Percentiles rank a stretch among this genome's conserved stretches.
Evolutionary conservation across 345 rosid genomes (phyloP).

Genomic region (Camelina laxa): DNA sequence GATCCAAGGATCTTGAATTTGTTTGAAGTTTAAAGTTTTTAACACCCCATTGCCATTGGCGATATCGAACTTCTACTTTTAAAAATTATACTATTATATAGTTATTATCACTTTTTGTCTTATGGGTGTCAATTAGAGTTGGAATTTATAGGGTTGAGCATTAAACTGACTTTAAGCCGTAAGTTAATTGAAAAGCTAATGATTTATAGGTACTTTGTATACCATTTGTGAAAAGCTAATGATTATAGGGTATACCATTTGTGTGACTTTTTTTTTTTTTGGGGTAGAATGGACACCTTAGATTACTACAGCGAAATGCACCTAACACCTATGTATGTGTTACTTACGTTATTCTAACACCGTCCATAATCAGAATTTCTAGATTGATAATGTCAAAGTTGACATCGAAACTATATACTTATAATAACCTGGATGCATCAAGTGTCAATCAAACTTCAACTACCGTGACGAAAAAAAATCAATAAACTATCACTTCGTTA

Average conservation of each 20-base stretch:
- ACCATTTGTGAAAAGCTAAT: too few species aligned
- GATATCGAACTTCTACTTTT: background rate
- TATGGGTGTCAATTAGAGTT: background rate
- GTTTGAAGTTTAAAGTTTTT: background rate
- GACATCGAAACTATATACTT: background rate
- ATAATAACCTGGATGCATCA: background rate
- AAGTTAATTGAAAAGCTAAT: background rate
- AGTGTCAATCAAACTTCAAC: conserved; percentile 15
- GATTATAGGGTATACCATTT: background rate
- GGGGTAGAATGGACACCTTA: background rate
- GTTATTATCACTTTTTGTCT: background rate
- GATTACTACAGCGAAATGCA: background rate
- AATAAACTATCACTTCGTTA: conserved; percentile 9
- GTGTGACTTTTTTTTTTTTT: background rate
- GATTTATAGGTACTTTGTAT: too few species aligned
- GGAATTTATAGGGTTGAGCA: background rate
- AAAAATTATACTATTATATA: background rate
- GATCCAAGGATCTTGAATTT: background rate
- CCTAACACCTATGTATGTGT: background rate
- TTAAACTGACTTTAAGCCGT: background rate
- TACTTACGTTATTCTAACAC: conserved; percentile 6
- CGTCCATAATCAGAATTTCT: background rate
- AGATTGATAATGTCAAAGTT: conserved; percentile 7
- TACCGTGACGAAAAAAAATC: background rate
- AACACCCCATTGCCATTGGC: background rate